phyloP scores from a whole-genome alignment of 306 rosid genomes.

The Cicer arietinum region DNA sequence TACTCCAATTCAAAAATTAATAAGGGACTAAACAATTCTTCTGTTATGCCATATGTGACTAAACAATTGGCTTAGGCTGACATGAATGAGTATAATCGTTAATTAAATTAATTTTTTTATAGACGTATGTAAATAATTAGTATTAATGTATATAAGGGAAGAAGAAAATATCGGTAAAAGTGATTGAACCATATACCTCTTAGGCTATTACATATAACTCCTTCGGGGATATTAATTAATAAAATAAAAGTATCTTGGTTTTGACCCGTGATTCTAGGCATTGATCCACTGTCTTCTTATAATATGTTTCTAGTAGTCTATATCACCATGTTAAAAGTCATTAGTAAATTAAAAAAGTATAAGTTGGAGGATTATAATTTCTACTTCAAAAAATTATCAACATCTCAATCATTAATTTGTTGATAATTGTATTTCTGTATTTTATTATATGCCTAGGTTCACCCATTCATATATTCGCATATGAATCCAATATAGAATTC shows the following conservation, averaged over 20 bases:
- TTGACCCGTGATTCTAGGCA: conserved; percentile 11
- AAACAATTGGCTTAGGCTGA: background rate
- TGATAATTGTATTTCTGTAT: background rate
- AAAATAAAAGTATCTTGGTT: background rate
- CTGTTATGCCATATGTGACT: background rate
- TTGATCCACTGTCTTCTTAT: conserved; percentile 5
- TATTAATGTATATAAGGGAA: too few relatives aligned
- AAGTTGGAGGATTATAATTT: background rate
- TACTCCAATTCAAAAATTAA: too few relatives aligned
- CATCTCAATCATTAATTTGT: conserved; percentile 5
- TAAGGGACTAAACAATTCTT: too few relatives aligned
- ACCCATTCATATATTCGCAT: background rate
- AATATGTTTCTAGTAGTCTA: background rate
- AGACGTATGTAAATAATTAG: too few relatives aligned
- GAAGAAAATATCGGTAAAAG: too few relatives aligned
- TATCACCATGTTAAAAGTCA: background rate
- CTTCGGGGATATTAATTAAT: too few relatives aligned
- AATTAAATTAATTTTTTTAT: background rate
- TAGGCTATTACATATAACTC: too few relatives aligned
- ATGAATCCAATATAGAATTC: conserved; percentile 1
- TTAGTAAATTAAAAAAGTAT: background rate
- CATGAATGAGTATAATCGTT: background rate
- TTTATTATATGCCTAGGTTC: background rate
- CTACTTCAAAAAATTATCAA: background rate
- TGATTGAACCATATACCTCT: too few relatives aligned